These are phyloP conservation scores for Mycena floridula DNA, from an alignment of 768 basidiomycete genomes.

Conservation along the genomic window DNA sequence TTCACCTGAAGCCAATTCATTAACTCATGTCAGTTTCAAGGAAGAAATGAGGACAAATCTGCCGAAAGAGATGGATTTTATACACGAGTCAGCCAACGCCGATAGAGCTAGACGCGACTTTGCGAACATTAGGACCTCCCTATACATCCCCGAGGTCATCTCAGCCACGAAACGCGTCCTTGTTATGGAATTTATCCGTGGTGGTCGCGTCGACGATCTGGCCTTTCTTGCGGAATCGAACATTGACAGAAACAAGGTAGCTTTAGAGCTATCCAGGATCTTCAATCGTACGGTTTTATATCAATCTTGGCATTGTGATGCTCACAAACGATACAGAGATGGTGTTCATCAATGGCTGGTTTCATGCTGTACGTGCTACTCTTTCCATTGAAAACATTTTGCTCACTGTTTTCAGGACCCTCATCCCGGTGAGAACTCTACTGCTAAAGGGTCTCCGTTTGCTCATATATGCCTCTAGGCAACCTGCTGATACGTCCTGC, in stretches of 20 bases:
- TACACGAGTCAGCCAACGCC: slow-evolving; percentile 85
- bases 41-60: slow-evolving; percentile 93
- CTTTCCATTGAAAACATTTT: neutral
- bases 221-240: slow-evolving; percentile 71
- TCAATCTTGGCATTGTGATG: slow-evolving; percentile 78
- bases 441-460: neutral
- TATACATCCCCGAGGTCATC: slow-evolving; percentile 85
- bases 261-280: slow-evolving; percentile 83
- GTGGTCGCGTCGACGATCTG: slow-evolving; percentile 84
- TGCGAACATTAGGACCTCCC: slow-evolving; percentile 57
- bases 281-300: no score
- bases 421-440: slow-evolving; percentile 56
- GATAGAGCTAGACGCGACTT: slow-evolving; percentile 69
- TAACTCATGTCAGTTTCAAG: slow-evolving; percentile 40
- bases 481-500: slow-evolving; percentile 88
- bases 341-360: slow-evolving; percentile 94
- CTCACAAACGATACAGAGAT: slow-evolving; percentile 90
- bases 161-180: slow-evolving; percentile 79
- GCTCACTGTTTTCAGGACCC: slow-evolving; percentile 53
- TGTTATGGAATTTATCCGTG: slow-evolving; percentile 92
- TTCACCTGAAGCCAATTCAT: slow-evolving; percentile 1
- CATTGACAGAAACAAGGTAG: slow-evolving; percentile 93
- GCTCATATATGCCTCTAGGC: slow-evolving; percentile 34
- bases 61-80: slow-evolving; percentile 93
- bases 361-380: slow-evolving; percentile 57